Conservation (phyloP, 1,139 yeast genomes). For the Zygosaccharomyces pseudobailii region DNA sequence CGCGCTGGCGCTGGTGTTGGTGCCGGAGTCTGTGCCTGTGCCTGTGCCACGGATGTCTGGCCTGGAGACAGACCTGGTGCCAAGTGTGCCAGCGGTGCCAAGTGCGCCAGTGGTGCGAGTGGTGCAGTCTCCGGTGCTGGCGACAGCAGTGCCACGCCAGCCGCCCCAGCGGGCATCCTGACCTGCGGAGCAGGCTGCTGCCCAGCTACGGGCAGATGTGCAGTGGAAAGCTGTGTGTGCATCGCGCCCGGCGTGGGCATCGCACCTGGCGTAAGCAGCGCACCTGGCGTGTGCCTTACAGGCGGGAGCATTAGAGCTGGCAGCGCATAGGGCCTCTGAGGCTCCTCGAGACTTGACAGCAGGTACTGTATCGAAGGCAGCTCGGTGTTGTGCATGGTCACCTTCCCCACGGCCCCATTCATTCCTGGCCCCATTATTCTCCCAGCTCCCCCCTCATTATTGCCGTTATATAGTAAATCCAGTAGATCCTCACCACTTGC, state of each 20-base stretch:
- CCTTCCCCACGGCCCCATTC: neutral
- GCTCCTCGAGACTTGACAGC: slow-evolving; percentile 6
- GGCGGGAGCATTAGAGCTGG: slow-evolving; percentile 3
- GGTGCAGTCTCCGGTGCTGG: neutral
- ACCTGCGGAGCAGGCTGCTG: too few species aligned
- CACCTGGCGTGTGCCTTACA: neutral
- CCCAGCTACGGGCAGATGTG: too few species aligned
- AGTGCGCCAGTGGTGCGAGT: neutral
- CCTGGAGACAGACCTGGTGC: too few species aligned
- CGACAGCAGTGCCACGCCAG: neutral
- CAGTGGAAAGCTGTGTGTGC: too few species aligned
- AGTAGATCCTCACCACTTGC: slow-evolving; percentile 1
- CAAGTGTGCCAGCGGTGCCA: neutral
- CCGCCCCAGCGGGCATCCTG: neutral
- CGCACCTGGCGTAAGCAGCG: too few species aligned
- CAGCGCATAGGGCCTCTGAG: slow-evolving; percentile 2
- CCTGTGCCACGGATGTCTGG: too few species aligned
- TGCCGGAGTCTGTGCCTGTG: neutral
- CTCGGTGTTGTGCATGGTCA: slow-evolving; percentile 3
- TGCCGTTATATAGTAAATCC: slow-evolving; percentile 3
- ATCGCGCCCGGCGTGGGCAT: too few species aligned
- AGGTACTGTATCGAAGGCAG: slow-evolving; percentile 8
- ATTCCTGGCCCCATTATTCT: neutral
- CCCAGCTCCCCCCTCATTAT: neutral
- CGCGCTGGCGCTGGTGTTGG: neutral